Percentiles rank a stretch among this genome's conserved stretches.
These are phyloP conservation scores for Rhizophagus clarus DNA, from an alignment of 192 early-diverging fungal species.

Conservation along the genomic window DNA sequence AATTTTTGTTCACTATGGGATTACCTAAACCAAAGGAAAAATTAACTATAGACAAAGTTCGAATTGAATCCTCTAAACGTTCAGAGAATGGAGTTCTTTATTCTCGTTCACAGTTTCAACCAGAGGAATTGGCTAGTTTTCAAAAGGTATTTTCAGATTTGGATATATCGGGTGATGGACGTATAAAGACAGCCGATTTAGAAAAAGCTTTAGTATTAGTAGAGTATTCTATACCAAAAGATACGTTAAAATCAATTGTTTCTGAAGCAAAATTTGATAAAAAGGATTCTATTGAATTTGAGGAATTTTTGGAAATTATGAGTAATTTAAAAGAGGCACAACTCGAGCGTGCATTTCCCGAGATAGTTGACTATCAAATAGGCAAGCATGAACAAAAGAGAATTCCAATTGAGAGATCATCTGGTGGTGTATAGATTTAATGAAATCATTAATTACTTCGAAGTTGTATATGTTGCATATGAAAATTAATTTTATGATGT, in stretches of 20 bases:
- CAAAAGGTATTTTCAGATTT: slow-evolving; percentile 57
- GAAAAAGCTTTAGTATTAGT: slow-evolving; percentile 53
- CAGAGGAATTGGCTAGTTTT: slow-evolving; percentile 62
- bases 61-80: not conserved
- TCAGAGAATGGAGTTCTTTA: slow-evolving; percentile 38
- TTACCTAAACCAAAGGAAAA: slow-evolving; percentile 49
- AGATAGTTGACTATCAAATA: slow-evolving; percentile 33
- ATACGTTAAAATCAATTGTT: slow-evolving; percentile 57
- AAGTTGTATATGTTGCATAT: no score
- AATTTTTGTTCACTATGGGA: slow-evolving; percentile 93
- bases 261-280: slow-evolving; percentile 56
- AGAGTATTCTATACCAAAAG: slow-evolving; percentile 50
- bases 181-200: slow-evolving; percentile 57
- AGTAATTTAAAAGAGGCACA: slow-evolving; percentile 60
- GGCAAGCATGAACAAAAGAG: not conserved
- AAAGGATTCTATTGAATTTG: slow-evolving; percentile 63
- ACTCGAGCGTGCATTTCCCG: slow-evolving; percentile 49
- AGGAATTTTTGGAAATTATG: slow-evolving; percentile 74
- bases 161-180: slow-evolving; percentile 59
- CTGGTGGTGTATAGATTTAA: slow-evolving; percentile 12
- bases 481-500: no score
- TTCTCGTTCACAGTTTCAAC: slow-evolving; percentile 61
- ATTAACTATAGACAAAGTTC: not conserved
- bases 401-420: slow-evolving; percentile 17
- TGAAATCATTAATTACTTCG: no score